These are phyloP conservation scores for Blumeria hordei DNA, from an alignment of 2,329 filamentous ascomycete genomes.

Conservation along the genomic window DNA sequence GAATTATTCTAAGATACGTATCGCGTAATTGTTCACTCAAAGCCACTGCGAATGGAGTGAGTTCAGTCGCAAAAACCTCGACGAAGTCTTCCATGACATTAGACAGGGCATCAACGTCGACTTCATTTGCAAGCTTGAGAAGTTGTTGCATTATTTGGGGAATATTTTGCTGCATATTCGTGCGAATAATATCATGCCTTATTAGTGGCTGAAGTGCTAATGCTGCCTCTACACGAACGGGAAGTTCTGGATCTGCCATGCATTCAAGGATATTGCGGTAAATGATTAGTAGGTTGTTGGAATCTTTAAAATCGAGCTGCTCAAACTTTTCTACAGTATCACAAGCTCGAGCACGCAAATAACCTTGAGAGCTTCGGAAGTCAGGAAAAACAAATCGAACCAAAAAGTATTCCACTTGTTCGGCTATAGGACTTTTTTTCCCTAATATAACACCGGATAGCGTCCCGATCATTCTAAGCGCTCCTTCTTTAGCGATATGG, in stretches of 20 bases:
- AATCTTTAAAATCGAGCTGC: constrained; percentile 87
- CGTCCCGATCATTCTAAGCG: constrained; percentile 89
- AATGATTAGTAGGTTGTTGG: constrained; percentile 83
- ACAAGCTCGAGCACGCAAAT: constrained; percentile 80
- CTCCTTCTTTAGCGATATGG: constrained; percentile 86
- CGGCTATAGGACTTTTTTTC: constrained; percentile 94
- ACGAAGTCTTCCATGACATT: constrained; percentile 99
- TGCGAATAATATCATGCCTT: constrained; percentile 77
- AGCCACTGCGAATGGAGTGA: constrained; percentile 91
- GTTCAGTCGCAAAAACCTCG: constrained; percentile 88
- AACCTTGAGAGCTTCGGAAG: constrained; percentile 79
- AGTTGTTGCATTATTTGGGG: constrained; percentile 99
- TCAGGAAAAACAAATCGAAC: constrained; percentile 97
- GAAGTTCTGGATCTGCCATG: constrained; percentile 83
- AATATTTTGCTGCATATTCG: constrained; percentile 92
- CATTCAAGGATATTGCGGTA: constrained; percentile 93
- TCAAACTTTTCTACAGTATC: constrained; percentile 97
- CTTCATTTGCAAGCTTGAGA: constrained; percentile 88
- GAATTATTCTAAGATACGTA: constrained; percentile 82
- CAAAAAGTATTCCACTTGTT: constrained; percentile 96
- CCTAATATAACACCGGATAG: constrained; percentile 80
- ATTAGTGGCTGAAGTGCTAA: constrained; percentile 89
- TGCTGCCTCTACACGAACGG: constrained; percentile 81
- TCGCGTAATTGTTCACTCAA: constrained; percentile 88
- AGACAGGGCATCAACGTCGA: constrained; percentile 85